These are phyloP conservation scores for Juglanconis oblonga DNA, from an alignment of 2,329 filamentous ascomycete genomes.

Conservation along the genomic window DNA sequence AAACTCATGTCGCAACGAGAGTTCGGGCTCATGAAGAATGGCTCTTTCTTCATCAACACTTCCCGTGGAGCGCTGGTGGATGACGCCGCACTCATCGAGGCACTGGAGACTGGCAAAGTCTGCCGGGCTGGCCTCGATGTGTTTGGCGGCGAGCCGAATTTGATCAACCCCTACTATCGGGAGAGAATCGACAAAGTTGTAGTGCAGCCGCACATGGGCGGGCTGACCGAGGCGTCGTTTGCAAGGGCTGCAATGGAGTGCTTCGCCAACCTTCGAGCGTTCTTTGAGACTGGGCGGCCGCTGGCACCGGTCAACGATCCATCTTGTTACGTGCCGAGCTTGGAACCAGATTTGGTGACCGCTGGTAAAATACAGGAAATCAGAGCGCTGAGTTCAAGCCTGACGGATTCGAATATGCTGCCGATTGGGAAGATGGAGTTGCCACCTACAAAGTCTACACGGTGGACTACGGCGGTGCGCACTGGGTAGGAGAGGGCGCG, in stretches of 20 bases:
- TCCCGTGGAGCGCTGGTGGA: conserved; percentile 47
- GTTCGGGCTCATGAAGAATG: conserved; percentile 47
- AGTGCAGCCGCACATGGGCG: conserved; percentile 6
- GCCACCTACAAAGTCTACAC: too few species aligned
- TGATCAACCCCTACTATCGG: not conserved
- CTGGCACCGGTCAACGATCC: not conserved
- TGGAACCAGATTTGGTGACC: too few species aligned
- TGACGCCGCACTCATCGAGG: conserved; percentile 46
- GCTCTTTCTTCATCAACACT: conserved; percentile 48
- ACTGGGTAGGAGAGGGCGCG: too few species aligned
- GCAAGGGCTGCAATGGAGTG: not conserved
- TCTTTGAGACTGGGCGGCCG: conserved; percentile 1
- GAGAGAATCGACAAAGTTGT: conserved; percentile 4
- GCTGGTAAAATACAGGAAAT: too few species aligned
- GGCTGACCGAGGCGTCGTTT: not conserved
- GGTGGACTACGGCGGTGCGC: too few species aligned
- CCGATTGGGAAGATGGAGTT: too few species aligned
- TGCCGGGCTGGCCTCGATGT: conserved; percentile 51
- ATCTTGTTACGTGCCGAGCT: too few species aligned
- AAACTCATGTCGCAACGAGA: conserved; percentile 48
- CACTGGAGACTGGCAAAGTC: conserved; percentile 40
- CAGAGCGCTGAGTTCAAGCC: too few species aligned
- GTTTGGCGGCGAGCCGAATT: conserved; percentile 31
- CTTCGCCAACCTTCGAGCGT: conserved; percentile 4
- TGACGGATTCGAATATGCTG: too few species aligned